Base-by-base conservation (phyloP, 352 stramenopile species). In the Phytophthora chlamydospora region DNA sequence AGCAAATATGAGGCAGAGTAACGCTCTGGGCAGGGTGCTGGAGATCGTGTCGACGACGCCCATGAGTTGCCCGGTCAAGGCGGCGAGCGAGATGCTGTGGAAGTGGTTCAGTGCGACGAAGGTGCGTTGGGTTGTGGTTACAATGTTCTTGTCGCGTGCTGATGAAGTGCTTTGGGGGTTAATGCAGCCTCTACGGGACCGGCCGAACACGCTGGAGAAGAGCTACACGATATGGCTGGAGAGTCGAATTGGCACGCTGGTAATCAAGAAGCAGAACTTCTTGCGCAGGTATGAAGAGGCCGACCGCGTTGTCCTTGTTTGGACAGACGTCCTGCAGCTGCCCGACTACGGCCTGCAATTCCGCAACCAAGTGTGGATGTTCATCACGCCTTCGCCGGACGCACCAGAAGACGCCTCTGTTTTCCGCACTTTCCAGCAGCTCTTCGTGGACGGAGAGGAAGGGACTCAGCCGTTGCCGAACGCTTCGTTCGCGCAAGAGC, bases 261-360 rank as follows among this genome's bases (percentile, higher is more conserved):
- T 55, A n/a, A 43, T 75, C 27, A 62, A 39, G 21, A 68, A 68
- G 10, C 46, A 72, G 36, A 68, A 75, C n/a, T 64, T 68, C 27
- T 31, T 68, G 16, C 56, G 61, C 24, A 68, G 57, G 36, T 71
- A 44, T 35, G 61, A 71, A 16, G 66, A 75, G 33, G 8, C 31
- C 2, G 56, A 64, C 32, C 66, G 66, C 9, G 34, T 71, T 10
- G 61, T 75, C 17, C 39, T 75, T n/a, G 32, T 75, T 31, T 60
- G 61, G 31, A 41, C 50, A 2, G 50, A 75, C 32, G 45, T 52
- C 4, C 16, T 71, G 2, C 48, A 40, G 2, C 44, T 75, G 24
- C 66, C 66, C 4, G 53, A 60, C n/a, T 45, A 61, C 46, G 16
- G 58, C 11, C 17, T 75, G 13, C 61, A 65, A 27, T 71, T 71